Evolutionary conservation across 306 rosid genomes (phyloP), one percentile per base, ranked within the genome.

Genomic region (Vicia faba): DNA sequence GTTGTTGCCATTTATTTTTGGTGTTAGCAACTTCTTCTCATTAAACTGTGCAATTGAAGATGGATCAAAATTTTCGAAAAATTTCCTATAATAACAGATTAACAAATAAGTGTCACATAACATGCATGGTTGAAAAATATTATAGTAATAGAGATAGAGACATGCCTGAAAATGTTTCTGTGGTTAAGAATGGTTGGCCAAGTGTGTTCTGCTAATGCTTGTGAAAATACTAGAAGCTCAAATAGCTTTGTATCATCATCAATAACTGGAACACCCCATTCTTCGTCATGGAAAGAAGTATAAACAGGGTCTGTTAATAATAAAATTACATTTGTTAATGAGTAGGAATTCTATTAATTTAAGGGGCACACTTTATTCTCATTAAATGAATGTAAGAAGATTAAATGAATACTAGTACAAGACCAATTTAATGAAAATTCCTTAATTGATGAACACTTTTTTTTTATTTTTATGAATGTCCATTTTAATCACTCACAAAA

Each of bases 211-310:
- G 99, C 97, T 66, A 93, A 77, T 57, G 98, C 96, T 66, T 83
- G 93, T 33, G 98, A 93, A 57, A 80, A 84, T 44, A 90, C 85
- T 8, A 90, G 88, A 66, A 90, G 78, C 74, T 93, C 99, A 69
- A 88, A 88, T 67, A 93, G 76, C 88, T 83, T 88, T 80, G 57
- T 78, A 68, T 93, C 99, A 36, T 93, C 88, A 51, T 79, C 58
- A 50, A 77, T 75, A 55, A 78, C 84, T 10, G 89, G 97, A 78
- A 88, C 82, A 31, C 99, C 98, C 99, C 97, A 93, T 79, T 93
- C 99, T 73, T 83, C 79, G 19, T 93, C 99, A 40, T 90, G 99
- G 78, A 93, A 93, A 19, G 81, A 67, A 68, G 54, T 75, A 48
- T 93, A 93, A 18, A 79, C 70, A 56, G 95, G 90, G 31, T 88